These are phyloP conservation scores for Epithemia pelagica DNA, from an alignment of 108 stramenopile genomes.

Conservation along the genomic window DNA sequence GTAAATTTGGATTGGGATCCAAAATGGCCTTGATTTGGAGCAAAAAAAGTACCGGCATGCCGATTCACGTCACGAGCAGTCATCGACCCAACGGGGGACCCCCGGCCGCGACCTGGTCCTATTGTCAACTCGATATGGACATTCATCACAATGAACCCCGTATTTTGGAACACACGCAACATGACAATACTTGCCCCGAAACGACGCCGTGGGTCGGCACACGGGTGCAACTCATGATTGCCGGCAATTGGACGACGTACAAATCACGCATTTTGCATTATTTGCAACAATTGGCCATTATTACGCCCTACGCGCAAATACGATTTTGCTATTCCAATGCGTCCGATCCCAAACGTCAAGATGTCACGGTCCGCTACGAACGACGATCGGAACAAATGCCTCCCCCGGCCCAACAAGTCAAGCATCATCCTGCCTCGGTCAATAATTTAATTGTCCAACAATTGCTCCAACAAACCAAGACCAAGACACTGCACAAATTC, in stretches of 20 bases:
- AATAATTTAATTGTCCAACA: slow-evolving; percentile 93
- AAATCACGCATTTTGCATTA: slow-evolving; percentile 85
- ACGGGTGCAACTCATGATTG: slow-evolving; percentile 79
- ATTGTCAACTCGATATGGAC: slow-evolving; percentile 91
- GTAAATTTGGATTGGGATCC: slow-evolving; percentile 95
- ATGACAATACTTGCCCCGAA: too few species aligned
- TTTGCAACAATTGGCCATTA: slow-evolving; percentile 92
- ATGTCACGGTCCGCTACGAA: slow-evolving; percentile 58
- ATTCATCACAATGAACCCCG: slow-evolving; percentile 88
- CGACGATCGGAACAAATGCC: slow-evolving; percentile 90
- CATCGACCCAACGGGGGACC: slow-evolving; percentile 36
- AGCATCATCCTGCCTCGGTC: slow-evolving; percentile 89
- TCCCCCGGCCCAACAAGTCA: slow-evolving; percentile 78
- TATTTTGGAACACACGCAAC: slow-evolving; percentile 67
- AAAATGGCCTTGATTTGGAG: slow-evolving; percentile 98
- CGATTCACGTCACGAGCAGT: slow-evolving; percentile 69
- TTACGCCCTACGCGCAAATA: slow-evolving; percentile 91
- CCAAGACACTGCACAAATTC: slow-evolving; percentile 71
- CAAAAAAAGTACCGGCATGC: slow-evolving; percentile 90
- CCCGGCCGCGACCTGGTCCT: slow-evolving; percentile 41
- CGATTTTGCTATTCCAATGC: slow-evolving; percentile 57
- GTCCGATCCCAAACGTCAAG: slow-evolving; percentile 50
- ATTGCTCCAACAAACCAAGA: slow-evolving; percentile 67
- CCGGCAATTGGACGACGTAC: slow-evolving; percentile 91
- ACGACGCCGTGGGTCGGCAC: slow-evolving; percentile 71